Conservation (phyloP, 2,329 filamentous ascomycete genomes). For the Tolypocladium endophyticum region DNA sequence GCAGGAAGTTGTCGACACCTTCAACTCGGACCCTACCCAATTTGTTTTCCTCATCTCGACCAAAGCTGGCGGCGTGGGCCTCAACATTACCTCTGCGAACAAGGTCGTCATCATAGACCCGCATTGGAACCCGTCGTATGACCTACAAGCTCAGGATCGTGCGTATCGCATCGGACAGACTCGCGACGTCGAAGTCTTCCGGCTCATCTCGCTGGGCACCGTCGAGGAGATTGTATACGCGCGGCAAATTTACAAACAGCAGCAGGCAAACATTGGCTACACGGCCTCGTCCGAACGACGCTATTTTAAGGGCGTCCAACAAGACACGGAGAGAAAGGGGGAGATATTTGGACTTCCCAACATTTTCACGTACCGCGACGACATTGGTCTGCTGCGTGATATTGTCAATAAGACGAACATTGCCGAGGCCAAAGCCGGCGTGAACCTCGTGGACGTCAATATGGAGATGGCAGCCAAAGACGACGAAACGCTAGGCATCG, state of each 20-base stretch:
- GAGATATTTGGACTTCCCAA: constrained; percentile 91
- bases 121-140: constrained; percentile 94
- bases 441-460: constrained; percentile 69
- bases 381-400: constrained; percentile 75
- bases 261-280: constrained; percentile 96
- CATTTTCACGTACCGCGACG: constrained; percentile 70
- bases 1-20: constrained; percentile 72
- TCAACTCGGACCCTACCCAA: constrained; percentile 76
- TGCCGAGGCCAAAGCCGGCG: constrained; percentile 79
- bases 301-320: constrained; percentile 92
- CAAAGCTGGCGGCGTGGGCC: constrained; percentile 80
- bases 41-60: constrained; percentile 97
- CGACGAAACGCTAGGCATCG: constrained; percentile 29
- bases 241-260: constrained; percentile 96
- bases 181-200: constrained; percentile 89
- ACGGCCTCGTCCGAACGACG: constrained; percentile 83
- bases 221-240: constrained; percentile 97
- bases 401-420: constrained; percentile 99
- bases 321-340: constrained; percentile 70
- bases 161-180: constrained; percentile 93
- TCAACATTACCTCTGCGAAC: constrained; percentile 96
- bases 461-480: constrained; percentile 50
- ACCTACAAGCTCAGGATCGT: constrained; percentile 90
- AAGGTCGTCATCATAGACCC: constrained; percentile 97
- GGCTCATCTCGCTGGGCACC: constrained; percentile 80